Evolutionary conservation across 495 filamentous ascomycete genomes (phyloP).

Genomic region (Penicillium simplicissimum): DNA sequence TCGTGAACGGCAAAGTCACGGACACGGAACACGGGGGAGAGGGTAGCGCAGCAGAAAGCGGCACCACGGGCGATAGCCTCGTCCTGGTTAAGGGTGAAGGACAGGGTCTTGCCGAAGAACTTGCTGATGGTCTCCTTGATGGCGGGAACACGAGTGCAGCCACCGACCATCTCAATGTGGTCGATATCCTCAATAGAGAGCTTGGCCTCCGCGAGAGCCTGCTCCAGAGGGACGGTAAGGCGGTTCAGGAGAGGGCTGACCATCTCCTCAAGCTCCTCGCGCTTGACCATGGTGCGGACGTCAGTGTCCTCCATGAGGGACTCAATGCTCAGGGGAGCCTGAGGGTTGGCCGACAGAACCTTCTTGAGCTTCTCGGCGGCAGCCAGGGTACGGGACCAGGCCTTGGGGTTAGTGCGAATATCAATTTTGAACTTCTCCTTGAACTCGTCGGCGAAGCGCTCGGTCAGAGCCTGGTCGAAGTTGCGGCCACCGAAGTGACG

Average conservation of each 20-base stretch:
- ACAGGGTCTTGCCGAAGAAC: slow-evolving; percentile 90
- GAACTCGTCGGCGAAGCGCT: slow-evolving; percentile 94
- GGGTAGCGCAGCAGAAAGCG: slow-evolving; percentile 96
- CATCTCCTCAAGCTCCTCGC: slow-evolving; percentile 91
- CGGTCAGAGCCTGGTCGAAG: slow-evolving; percentile 91
- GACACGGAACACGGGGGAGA: slow-evolving; percentile 97
- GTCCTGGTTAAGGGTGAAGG: slow-evolving; percentile 97
- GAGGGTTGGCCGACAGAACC: slow-evolving; percentile 92
- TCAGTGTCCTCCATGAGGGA: slow-evolving; percentile 98
- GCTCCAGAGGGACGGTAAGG: slow-evolving; percentile 72
- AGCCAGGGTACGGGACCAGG: slow-evolving; percentile 77
- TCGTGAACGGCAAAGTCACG: slow-evolving; percentile 97
- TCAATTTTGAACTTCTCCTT: slow-evolving; percentile 90
- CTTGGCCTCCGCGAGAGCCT: slow-evolving; percentile 89
- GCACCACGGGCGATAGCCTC: slow-evolving; percentile 95
- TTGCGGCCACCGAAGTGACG: slow-evolving; percentile 97
- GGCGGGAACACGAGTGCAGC: slow-evolving; percentile 89
- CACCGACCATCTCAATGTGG: slow-evolving; percentile 89
- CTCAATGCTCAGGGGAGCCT: slow-evolving; percentile 95
- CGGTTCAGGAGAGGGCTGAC: slow-evolving; percentile 81
- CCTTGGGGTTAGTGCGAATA: slow-evolving; percentile 86
- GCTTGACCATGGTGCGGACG: slow-evolving; percentile 84
- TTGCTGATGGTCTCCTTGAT: slow-evolving; percentile 87
- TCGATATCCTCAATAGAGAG: slow-evolving; percentile 91
- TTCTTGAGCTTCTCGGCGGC: slow-evolving; percentile 99